Evolutionary conservation across 2,329 filamentous ascomycete genomes (phyloP), one percentile per base, ranked within the genome.

Genomic region (Helminthosporium solani): DNA sequence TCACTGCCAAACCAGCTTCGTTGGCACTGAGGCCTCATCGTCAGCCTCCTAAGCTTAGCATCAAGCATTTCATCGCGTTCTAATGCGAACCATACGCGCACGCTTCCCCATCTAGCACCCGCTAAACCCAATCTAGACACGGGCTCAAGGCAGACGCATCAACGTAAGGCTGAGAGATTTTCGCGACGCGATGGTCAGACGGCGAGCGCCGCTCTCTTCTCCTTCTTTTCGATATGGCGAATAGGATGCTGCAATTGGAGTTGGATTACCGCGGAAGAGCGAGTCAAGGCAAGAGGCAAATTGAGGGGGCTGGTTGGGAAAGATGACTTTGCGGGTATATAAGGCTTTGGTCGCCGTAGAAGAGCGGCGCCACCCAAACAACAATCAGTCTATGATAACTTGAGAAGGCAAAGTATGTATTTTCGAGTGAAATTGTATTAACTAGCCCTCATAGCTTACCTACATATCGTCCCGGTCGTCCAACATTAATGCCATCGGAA

Each of bases 161-260:
- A 11, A 15, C 27, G 27, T 25, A n/a, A 19, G 42, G 46, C 28
- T 40, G 43, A 49, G 42, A 40, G 31, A 46, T 40, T 46, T 49
- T 46, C 47, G 42, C 46, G 15, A 39, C 28, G 39, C 43, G 42
- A 39, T n/a, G 19, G 42, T 43, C 42, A 49, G 47, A 49, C 39
- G 35, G 47, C 20, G 20, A 46, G 39, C 4, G 40, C 47, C 44
- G 45, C 40, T 36, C 23, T 18, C 11, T 15, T 18, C 15, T 14
- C 7, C n/a, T 42, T 35, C 4, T 18, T 42, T 28, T 40, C 7
- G 20, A 49, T 28, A 36, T 27, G 39, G 35, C 47, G 42, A 43
- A 49, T 49, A 19, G 30, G 33, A 35, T 20, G 11, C 31, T 15
- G 21, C 7, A 19, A 25, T 21, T 16, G 25, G 27, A 42, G 28